Evolutionary conservation across 169 alveolate species (phyloP).

Genomic region (Cryptosporidium sp.): DNA sequence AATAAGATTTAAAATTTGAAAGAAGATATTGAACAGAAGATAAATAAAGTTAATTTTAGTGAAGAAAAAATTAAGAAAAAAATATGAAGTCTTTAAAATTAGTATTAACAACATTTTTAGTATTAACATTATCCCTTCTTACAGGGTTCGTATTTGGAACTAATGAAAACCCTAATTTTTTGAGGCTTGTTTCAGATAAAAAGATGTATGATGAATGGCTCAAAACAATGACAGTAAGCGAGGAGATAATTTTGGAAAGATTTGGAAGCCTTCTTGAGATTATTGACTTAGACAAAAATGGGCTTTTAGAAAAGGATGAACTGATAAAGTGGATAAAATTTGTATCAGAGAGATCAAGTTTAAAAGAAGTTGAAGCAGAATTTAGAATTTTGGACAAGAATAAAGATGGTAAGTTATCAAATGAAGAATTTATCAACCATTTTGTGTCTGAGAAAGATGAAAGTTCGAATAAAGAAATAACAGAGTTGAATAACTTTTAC

Average conservation of each 20-base stretch:
- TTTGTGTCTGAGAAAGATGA: neutral
- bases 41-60: neutral
- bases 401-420: slow-evolving; percentile 20
- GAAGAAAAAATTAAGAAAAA: neutral
- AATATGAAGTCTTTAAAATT: neutral
- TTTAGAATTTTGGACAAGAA: slow-evolving; percentile 42
- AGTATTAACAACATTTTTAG: neutral
- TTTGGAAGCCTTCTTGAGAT: slow-evolving; percentile 2
- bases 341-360: slow-evolving; percentile 40
- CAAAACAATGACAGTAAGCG: slow-evolving; percentile 34
- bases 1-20: neutral
- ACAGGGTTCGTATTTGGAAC: neutral
- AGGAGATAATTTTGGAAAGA: slow-evolving; percentile 29
- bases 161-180: neutral
- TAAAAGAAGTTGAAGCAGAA: slow-evolving; percentile 43
- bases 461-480: neutral
- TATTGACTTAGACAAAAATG: slow-evolving; percentile 32
- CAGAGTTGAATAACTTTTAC: slow-evolving; percentile 31
- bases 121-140: neutral
- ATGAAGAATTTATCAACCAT: slow-evolving; percentile 31
- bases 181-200: slow-evolving; percentile 33
- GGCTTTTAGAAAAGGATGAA: slow-evolving; percentile 23
- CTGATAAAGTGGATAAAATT: slow-evolving; percentile 36
- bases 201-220: slow-evolving; percentile 64
- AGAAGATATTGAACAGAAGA: neutral